phyloP scores from a whole-genome alignment of 768 basidiomycete species.

The Tricholomella constricta region DNA sequence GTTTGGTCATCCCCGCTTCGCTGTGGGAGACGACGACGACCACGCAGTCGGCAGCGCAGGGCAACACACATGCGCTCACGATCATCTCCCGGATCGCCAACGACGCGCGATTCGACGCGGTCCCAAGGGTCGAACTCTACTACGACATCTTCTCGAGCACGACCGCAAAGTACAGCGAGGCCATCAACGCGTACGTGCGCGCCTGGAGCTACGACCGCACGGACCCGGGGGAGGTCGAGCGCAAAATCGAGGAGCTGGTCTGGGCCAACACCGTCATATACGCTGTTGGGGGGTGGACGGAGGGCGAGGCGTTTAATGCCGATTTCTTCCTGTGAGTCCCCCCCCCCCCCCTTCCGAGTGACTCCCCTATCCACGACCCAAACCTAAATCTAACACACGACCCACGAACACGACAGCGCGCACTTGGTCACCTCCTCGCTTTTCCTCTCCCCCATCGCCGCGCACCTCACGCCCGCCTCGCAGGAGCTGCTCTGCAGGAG shows the following conservation, averaged over 20 bases:
- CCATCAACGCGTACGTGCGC: constrained; percentile 41
- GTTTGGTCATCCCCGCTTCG: constrained; percentile 32
- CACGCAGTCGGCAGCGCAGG: too few relatives aligned
- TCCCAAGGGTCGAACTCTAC: constrained; percentile 15
- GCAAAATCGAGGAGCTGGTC: constrained; percentile 62
- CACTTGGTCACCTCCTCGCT: constrained; percentile 60
- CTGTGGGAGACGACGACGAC: constrained; percentile 24
- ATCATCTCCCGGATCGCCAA: constrained; percentile 57
- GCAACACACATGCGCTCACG: constrained; percentile 45
- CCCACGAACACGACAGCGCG: too few relatives aligned
- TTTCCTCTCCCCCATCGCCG: constrained; percentile 48
- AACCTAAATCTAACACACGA: too few relatives aligned
- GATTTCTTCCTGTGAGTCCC: constrained; percentile 62
- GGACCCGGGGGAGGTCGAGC: constrained; percentile 39
- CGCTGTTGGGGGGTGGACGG: constrained; percentile 53
- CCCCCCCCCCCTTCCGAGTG: background rate
- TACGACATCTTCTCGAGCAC: constrained; percentile 32
- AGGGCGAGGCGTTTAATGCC: constrained; percentile 43
- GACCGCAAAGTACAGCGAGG: constrained; percentile 38
- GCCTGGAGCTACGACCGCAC: constrained; percentile 44
- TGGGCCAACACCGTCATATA: constrained; percentile 59
- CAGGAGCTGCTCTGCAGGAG: constrained; percentile 49
- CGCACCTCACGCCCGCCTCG: constrained; percentile 33
- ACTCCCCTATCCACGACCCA: too few relatives aligned
- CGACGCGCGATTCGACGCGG: constrained; percentile 39